A percentile compares a stretch with the other conserved stretches of the same genome.
These are phyloP conservation scores for Trichophaea hybrida DNA, from an alignment of 2,329 filamentous ascomycete species.

Conservation along the genomic window DNA sequence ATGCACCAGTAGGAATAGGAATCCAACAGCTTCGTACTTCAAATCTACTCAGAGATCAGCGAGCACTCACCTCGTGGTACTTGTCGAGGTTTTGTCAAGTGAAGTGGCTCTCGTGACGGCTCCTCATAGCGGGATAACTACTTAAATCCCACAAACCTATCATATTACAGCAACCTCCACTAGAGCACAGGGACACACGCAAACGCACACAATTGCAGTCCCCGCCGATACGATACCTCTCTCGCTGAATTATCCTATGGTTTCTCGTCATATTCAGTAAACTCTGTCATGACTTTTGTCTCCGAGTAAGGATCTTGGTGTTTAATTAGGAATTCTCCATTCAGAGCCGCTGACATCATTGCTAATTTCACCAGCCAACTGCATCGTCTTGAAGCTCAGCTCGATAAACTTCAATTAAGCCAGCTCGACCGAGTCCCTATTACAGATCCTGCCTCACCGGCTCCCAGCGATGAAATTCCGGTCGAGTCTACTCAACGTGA, in stretches of 20 bases:
- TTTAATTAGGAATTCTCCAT: background rate
- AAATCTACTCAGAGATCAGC: too few relatives aligned
- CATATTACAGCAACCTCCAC: too few relatives aligned
- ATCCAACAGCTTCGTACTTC: too few relatives aligned
- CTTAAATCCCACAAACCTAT: background rate
- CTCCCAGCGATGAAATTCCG: constrained; percentile 22
- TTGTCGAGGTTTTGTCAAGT: too few relatives aligned
- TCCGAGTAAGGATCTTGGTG: background rate
- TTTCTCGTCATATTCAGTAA: background rate
- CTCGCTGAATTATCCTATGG: too few relatives aligned
- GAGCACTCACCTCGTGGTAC: too few relatives aligned
- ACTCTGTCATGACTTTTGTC: constrained; percentile 3
- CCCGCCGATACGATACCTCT: too few relatives aligned
- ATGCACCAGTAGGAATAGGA: too few relatives aligned
- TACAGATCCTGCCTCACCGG: constrained; percentile 17
- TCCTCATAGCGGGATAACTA: too few relatives aligned
- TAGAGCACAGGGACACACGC: too few relatives aligned
- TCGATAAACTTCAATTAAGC: constrained; percentile 43
- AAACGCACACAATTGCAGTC: too few relatives aligned
- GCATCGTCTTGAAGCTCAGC: constrained; percentile 48
- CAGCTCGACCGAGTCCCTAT: constrained; percentile 29
- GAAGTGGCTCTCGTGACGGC: too few relatives aligned
- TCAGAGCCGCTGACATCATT: constrained; percentile 13
- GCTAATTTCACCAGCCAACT: constrained; percentile 38
- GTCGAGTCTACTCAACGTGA: constrained; percentile 26